Base-by-base conservation (phyloP, 169 alveolate species). In the Cryptosporidium viatorum region DNA sequence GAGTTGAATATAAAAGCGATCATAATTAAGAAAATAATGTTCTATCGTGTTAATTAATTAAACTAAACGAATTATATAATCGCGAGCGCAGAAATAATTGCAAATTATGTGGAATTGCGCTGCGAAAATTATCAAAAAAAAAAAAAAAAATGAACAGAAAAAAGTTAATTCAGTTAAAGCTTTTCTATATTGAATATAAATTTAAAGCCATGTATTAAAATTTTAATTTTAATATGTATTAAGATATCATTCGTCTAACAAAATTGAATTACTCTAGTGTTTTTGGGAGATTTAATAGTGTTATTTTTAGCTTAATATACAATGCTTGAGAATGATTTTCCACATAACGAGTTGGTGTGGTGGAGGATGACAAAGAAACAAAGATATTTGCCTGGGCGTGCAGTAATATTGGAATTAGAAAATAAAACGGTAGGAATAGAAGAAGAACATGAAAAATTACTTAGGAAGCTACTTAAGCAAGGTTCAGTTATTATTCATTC, bases 301-400 rank as follows among this genome's bases (percentile, higher is more conserved):
- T 55, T n/a, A 0, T 48, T 48, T 48, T 48, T 14, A 41, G 12
- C 48, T 48, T 14, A 7, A 48, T 48, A 48, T 6, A 14, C 41
- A 6, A 80, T 80, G 89, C 68, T 55, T 16, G 89, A 59, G 41
- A 80, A 26, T 39, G 80, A 80, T n/a, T 41, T 80, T 7, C 89
- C 80, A 43, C 89, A 80, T 50, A 80, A 80, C 14, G 89, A 80
- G 39, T 50, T 80, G 12, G 89, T 80, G 2, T 80, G 89, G 89
- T 80, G 89, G 89, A 80, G 89, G 48, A 80, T 80, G 89, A 80
- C 89, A 39, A 80, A 26, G 41, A 80, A 80, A 45, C 89, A 80
- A 80, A 59, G 67, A 26, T 80, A 80, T 23, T 48, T 80, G 26
- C 89, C 89, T 60, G 89, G 89, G n/a, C 71, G 89, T 43, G 69